A percentile compares a stretch with the other conserved stretches of the same genome.
Conservation (phyloP, 2,329 filamentous ascomycete genomes). For the Fusarium sp. region DNA sequence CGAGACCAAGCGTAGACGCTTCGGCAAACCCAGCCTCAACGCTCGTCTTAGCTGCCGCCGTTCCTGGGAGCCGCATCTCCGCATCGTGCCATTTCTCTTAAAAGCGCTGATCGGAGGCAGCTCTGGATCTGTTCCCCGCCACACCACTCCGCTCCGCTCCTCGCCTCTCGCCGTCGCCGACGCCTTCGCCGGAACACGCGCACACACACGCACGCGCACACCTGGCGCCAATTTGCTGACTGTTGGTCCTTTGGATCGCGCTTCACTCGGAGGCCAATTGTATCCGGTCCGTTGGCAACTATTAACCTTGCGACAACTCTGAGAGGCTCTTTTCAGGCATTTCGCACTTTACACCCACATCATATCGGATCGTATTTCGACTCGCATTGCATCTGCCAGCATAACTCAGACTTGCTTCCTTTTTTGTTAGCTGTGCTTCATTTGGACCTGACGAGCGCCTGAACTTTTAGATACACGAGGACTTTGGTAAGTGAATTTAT, state of each 20-base stretch:
- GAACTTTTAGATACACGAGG: background rate
- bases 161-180: slow-evolving; percentile 36
- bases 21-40: background rate
- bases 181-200: slow-evolving; percentile 34
- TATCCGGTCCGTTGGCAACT: slow-evolving; percentile 18
- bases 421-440: background rate
- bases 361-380: slow-evolving; percentile 7
- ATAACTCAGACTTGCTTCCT: slow-evolving; percentile 3
- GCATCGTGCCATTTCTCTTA: slow-evolving; percentile 17
- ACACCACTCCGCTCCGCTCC: slow-evolving; percentile 22
- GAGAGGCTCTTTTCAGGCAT: slow-evolving; percentile 6
- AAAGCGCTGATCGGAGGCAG: slow-evolving; percentile 23
- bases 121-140: slow-evolving; percentile 29
- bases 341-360: slow-evolving; percentile 4
- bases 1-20: slow-evolving; percentile 20
- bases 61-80: slow-evolving; percentile 13
- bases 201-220: slow-evolving; percentile 1
- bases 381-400: slow-evolving; percentile 5
- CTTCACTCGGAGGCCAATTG: slow-evolving; percentile 26
- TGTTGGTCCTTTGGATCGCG: slow-evolving; percentile 17
- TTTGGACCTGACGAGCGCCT: background rate
- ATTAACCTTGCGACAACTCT: slow-evolving; percentile 15
- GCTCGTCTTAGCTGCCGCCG: slow-evolving; percentile 6
- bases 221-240: slow-evolving; percentile 6
- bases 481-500: slow-evolving; percentile 30